Percentiles rank a stretch among this genome's conserved stretches.
Conservation (phyloP, 2,329 filamentous ascomycete genomes). For the Colletotrichum filicis region DNA sequence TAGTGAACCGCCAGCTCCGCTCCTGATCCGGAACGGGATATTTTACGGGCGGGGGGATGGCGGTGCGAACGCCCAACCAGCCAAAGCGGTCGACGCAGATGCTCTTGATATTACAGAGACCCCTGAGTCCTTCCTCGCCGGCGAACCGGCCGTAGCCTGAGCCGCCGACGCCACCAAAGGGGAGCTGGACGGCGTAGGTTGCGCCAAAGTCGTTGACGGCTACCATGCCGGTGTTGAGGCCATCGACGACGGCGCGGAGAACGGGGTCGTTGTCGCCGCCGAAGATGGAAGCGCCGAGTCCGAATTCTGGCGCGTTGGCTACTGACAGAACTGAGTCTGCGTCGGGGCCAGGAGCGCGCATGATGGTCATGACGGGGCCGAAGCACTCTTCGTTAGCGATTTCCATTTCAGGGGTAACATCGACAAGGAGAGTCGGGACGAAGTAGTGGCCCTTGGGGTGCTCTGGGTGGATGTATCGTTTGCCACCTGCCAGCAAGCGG, state of each 20-base stretch:
- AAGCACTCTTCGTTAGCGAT: slow-evolving; percentile 95
- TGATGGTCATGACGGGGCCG: slow-evolving; percentile 87
- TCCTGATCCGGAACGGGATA: slow-evolving; percentile 80
- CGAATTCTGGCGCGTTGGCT: slow-evolving; percentile 87
- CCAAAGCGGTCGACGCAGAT: slow-evolving; percentile 80
- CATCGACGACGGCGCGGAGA: slow-evolving; percentile 72
- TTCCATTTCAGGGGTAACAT: slow-evolving; percentile 86
- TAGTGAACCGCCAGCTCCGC: slow-evolving; percentile 73
- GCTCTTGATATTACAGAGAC: slow-evolving; percentile 88
- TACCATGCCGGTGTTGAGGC: slow-evolving; percentile 88
- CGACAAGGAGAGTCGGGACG: slow-evolving; percentile 86
- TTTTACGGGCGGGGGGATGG: slow-evolving; percentile 82
- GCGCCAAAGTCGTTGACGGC: slow-evolving; percentile 95
- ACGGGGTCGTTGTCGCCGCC: slow-evolving; percentile 71
- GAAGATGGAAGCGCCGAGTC: slow-evolving; percentile 90
- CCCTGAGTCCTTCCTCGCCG: slow-evolving; percentile 86
- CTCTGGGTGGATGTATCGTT: slow-evolving; percentile 75
- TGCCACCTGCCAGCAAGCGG: slow-evolving; percentile 82
- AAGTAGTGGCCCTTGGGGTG: slow-evolving; percentile 91
- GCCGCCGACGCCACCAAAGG: slow-evolving; percentile 91
- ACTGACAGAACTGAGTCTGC: slow-evolving; percentile 75
- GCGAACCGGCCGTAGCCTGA: slow-evolving; percentile 95
- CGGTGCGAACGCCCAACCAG: slow-evolving; percentile 74
- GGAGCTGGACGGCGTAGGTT: slow-evolving; percentile 93
- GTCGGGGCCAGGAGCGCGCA: slow-evolving; percentile 75